Percentiles rank a stretch among this genome's conserved stretches.
Evolutionary conservation across 164 flowering plant genomes (phyloP).

Genomic region (Vitis vinifera): ASM3070453v1 NC_081817.1:25099001-25099500

Average conservation of each 20-base stretch:
- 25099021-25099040: too few relatives aligned
- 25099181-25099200: conserved; percentile 40
- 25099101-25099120: too few relatives aligned
- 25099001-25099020: too few relatives aligned
- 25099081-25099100: too few relatives aligned
- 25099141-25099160: too few relatives aligned
- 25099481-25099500: too few relatives aligned
- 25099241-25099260: conserved; percentile 61
- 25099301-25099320: conserved; percentile 47
- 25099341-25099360: conserved; percentile 65
- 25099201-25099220: conserved; percentile 65
- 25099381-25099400: too few relatives aligned
- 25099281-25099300: conserved; percentile 40
- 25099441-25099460: not conserved
- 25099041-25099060: too few relatives aligned
- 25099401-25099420: too few relatives aligned
- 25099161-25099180: not conserved
- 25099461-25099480: too few relatives aligned
- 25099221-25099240: conserved; percentile 28
- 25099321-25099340: conserved; percentile 53
- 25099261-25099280: conserved; percentile 61
- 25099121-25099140: too few relatives aligned
- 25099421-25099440: not conserved
- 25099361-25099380: conserved; percentile 57
- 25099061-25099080: too few relatives aligned